Evolutionary conservation across 2,329 filamentous ascomycete genomes (phyloP), one percentile per base, ranked within the genome.

Genomic region (Chrysosporium keratinophilum): DNA sequence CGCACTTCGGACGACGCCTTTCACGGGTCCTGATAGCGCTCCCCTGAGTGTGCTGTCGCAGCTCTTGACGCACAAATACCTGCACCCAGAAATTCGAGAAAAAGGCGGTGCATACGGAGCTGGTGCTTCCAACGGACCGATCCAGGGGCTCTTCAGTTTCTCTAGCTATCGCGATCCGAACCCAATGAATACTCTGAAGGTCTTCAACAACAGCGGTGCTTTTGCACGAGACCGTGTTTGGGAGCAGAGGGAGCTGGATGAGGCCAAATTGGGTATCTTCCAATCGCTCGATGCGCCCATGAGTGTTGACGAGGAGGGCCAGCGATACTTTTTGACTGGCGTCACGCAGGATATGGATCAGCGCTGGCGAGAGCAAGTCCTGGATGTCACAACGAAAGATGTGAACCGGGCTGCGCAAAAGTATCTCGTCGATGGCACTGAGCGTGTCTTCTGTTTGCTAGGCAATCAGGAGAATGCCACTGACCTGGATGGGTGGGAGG

Each of bases 151-250:
- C 1, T 97, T 98, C 62, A 88, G 88, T 14, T 94, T 96, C 73
- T 96, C 95, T 73, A 91, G 87, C 43, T 98, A 98, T 76, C 87
- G 93, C 50, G 93, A 98, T 67, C 93, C 93, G 2, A 96, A 97
- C 66, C 91, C 93, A 0, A 77, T 84, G 58, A 96, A 95, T 69
- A 91, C 88, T 0, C 74, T 97, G 60, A 81, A 79, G 54, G 87
- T 96, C 56, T 95, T 96, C 82, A 76, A 79, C 33, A 84, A 85
- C 54, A 87, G 88, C 1, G 93, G 91, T 1, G 74, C 78, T 20
- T 96, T 89, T 82, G 93, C 90, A 0, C 77, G 82, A 10, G 84
- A 95, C 60, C 85, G 85, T 63, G 69, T 82, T 54, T 97, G 89
- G 89, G 83, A 82, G 1, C 82, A 85, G 20, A 82, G 84, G 37